Percentiles rank a stretch among this genome's conserved stretches.
These are phyloP conservation scores for Amphichorda felina DNA, from an alignment of 2,329 filamentous ascomycete species.

Conservation along the genomic window DNA sequence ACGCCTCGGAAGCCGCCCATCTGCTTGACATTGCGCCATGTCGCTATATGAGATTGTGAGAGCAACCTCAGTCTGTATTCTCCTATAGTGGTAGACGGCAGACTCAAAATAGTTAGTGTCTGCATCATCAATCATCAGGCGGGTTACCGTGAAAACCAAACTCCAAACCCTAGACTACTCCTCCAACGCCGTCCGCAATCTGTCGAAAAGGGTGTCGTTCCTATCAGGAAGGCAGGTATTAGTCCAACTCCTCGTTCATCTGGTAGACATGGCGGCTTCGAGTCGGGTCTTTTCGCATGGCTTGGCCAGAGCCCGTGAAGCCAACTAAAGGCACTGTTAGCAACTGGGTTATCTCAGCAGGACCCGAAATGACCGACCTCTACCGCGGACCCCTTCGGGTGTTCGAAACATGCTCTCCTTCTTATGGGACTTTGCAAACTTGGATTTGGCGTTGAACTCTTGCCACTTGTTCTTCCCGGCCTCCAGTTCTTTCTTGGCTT, in stretches of 20 bases:
- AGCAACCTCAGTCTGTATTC: background rate
- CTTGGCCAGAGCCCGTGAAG: conserved; percentile 88
- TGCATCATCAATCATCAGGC: conserved; percentile 12
- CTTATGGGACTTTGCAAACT: conserved; percentile 54
- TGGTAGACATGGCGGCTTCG: conserved; percentile 79
- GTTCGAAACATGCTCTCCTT: conserved; percentile 98
- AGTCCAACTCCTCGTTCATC: conserved; percentile 62
- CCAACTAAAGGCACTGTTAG: conserved; percentile 50
- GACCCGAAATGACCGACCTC: conserved; percentile 47
- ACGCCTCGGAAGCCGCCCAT: no score
- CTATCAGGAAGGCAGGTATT: conserved; percentile 18
- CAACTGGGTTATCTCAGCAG: background rate
- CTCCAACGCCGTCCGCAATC: conserved; percentile 1
- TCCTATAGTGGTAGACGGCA: background rate
- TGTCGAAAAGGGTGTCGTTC: background rate
- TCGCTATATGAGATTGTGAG: no score
- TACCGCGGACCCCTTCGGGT: conserved; percentile 70
- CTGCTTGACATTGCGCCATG: no score
- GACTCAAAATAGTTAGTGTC: conserved; percentile 1
- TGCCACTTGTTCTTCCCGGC: conserved; percentile 90
- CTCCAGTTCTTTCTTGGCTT: conserved; percentile 83
- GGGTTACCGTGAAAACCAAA: conserved; percentile 17
- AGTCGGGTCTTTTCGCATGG: conserved; percentile 86
- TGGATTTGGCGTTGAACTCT: conserved; percentile 73
- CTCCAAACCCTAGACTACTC: conserved; percentile 6